Evolutionary conservation across 345 rosid species (phyloP).

Genomic region (Eucalyptus guilfoylei): DNA sequence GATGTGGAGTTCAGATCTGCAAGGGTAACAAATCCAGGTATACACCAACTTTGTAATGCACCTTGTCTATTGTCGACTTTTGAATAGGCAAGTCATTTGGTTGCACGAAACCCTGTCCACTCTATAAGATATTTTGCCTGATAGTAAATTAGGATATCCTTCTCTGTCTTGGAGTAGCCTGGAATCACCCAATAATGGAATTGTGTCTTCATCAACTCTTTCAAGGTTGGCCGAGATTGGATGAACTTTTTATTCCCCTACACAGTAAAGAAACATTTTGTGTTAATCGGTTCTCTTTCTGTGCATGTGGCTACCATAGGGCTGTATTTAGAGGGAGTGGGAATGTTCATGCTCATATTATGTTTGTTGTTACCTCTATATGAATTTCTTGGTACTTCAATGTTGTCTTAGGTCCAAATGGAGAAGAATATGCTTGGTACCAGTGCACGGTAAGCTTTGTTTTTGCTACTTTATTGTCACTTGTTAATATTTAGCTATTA

Average conservation of each 20-base stretch:
- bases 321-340: not conserved
- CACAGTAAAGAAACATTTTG: not conserved
- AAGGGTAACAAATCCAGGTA: slow-evolving; percentile 63
- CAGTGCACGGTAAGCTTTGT: slow-evolving; percentile 81
- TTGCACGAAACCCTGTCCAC: not conserved
- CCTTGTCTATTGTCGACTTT: not conserved
- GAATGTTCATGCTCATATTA: not conserved
- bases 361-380: not conserved
- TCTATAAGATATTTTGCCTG: not conserved
- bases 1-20: slow-evolving; percentile 68
- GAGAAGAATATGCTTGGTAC: slow-evolving; percentile 96
- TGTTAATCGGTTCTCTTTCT: not conserved
- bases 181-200: not conserved
- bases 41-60: not conserved
- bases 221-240: not conserved
- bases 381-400: not conserved
- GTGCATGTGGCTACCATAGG: not conserved
- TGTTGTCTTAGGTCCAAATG: slow-evolving; percentile 60
- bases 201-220: not conserved
- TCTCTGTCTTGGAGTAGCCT: not conserved
- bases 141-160: not conserved
- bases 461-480: not conserved
- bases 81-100: not conserved
- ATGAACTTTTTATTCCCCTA: not conserved
- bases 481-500: not conserved